phyloP scores from a whole-genome alignment of 2,329 filamentous ascomycete species.

The Aaosphaeria arxii region DNA sequence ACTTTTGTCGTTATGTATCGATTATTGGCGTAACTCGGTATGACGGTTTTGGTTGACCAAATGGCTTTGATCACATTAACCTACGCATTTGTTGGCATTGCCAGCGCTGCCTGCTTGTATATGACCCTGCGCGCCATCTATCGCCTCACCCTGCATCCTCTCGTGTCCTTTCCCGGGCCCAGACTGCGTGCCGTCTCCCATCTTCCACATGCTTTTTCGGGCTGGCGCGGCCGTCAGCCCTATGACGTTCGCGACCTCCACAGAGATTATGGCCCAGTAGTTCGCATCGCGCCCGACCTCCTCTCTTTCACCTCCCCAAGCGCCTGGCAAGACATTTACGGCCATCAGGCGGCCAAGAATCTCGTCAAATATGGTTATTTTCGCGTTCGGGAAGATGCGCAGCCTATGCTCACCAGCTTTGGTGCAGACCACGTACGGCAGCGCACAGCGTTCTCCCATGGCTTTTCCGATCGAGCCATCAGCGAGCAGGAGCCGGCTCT shows the following conservation, averaged over 20 bases:
- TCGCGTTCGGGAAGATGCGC: slow-evolving; percentile 15
- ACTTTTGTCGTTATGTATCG: no score
- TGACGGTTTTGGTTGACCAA: no score
- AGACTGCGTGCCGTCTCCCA: slow-evolving; percentile 21
- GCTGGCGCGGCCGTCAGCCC: slow-evolving; percentile 10
- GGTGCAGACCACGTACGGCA: slow-evolving; percentile 22
- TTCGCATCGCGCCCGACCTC: slow-evolving; percentile 39
- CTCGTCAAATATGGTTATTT: slow-evolving; percentile 24
- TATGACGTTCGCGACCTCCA: slow-evolving; percentile 23
- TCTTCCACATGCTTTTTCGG: slow-evolving; percentile 16
- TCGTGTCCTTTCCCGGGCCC: slow-evolving; percentile 39
- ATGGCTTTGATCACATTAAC: no score
- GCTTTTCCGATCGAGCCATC: slow-evolving; percentile 36
- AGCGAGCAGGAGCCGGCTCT: slow-evolving; percentile 32
- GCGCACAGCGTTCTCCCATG: slow-evolving; percentile 24
- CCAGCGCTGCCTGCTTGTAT: neutral
- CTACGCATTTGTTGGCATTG: no score
- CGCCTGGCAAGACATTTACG: slow-evolving; percentile 37
- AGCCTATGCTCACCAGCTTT: slow-evolving; percentile 14
- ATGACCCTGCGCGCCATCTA: slow-evolving; percentile 15
- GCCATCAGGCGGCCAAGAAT: slow-evolving; percentile 16
- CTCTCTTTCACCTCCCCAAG: slow-evolving; percentile 35
- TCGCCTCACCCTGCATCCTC: slow-evolving; percentile 39
- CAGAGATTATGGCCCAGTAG: slow-evolving; percentile 34
- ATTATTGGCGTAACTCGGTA: no score